phyloP scores from a whole-genome alignment of 257 asterid species.

The Penstemon eatonii region DNA sequence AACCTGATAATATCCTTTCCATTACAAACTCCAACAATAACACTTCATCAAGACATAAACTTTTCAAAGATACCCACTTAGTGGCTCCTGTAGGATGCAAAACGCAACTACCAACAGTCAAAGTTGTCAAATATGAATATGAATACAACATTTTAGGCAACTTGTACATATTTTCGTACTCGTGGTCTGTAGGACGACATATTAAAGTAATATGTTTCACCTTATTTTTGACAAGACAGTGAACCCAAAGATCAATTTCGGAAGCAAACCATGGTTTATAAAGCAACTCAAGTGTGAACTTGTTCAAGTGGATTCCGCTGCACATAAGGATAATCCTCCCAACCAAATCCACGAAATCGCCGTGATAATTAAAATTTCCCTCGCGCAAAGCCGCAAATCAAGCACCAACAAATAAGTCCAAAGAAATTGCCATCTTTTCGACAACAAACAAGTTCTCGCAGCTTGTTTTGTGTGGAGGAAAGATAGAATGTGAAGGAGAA shows the following conservation, averaged over 20 bases:
- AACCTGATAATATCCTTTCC: constrained; percentile 8
- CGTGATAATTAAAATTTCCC: neutral
- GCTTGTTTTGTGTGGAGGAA: neutral
- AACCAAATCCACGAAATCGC: neutral
- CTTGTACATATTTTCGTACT: neutral
- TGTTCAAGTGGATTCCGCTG: neutral
- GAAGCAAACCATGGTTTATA: neutral
- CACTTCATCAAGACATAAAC: neutral
- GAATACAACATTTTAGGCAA: neutral
- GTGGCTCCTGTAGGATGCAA: neutral
- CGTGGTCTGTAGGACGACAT: too few species aligned
- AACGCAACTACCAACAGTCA: neutral
- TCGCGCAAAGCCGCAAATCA: neutral
- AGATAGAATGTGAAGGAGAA: neutral
- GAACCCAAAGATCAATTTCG: neutral
- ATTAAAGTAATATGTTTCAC: neutral
- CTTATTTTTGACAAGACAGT: neutral
- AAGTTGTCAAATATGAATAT: neutral
- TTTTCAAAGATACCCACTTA: neutral
- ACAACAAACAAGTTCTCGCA: neutral
- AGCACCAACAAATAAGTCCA: neutral
- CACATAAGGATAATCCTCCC: neutral
- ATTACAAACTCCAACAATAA: neutral
- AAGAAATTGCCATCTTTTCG: neutral
- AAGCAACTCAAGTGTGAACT: neutral